phyloP scores from a whole-genome alignment of 164 flowering plant species.

The Berberis vulgaris region DNA sequence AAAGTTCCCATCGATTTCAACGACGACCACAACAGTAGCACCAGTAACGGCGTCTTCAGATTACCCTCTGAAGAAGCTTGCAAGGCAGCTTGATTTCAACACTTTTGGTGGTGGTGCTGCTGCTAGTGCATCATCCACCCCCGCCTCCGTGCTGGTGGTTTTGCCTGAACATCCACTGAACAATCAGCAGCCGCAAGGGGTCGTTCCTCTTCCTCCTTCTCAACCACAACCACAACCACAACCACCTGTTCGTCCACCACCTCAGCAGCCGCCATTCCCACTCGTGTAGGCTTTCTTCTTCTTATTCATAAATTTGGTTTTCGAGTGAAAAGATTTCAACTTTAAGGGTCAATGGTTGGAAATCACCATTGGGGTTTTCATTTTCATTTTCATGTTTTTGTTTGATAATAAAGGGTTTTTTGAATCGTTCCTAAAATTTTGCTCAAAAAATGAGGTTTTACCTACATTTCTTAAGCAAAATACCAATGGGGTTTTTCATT shows the following conservation, averaged over 20 bases:
- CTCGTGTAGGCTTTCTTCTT: slow-evolving; percentile 7
- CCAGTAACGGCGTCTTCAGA: slow-evolving; percentile 17
- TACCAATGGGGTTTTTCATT: no score
- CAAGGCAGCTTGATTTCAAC: slow-evolving; percentile 89
- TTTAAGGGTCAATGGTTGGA: slow-evolving; percentile 3
- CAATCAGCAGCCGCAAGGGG: slow-evolving; percentile 8
- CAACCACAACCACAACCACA: slow-evolving; percentile 17
- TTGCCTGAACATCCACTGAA: no score
- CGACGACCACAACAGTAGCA: neutral
- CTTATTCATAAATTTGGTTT: neutral
- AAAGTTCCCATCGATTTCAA: slow-evolving; percentile 20
- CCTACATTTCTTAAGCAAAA: no score
- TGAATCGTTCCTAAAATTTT: no score
- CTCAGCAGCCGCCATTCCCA: slow-evolving; percentile 2
- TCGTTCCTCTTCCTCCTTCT: slow-evolving; percentile 3
- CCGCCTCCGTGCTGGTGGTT: no score
- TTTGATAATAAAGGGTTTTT: no score
- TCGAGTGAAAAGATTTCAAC: neutral
- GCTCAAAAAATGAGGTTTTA: no score
- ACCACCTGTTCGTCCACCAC: slow-evolving; percentile 23
- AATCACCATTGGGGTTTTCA: neutral
- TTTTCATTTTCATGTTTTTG: neutral
- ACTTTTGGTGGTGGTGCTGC: neutral
- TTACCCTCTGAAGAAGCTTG: slow-evolving; percentile 62
- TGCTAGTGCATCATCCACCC: neutral